Evolutionary conservation across 305 asterid genomes (phyloP).

Genomic region (Fraxinus latifolia): DNA sequence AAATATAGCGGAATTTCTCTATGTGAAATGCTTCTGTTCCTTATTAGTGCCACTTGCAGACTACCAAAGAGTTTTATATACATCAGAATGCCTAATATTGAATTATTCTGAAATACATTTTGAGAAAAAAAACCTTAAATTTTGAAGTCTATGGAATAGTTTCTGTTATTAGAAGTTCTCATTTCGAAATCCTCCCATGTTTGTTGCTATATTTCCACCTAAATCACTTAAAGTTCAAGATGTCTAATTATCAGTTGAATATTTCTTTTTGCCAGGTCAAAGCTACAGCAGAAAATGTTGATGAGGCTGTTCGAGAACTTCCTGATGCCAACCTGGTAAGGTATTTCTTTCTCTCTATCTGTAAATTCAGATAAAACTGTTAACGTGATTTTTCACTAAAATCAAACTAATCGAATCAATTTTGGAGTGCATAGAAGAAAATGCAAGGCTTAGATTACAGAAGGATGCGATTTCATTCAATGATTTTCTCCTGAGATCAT

Average conservation of each 20-base stretch:
- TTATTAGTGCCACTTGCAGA: background rate
- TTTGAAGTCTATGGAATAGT: background rate
- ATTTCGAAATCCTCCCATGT: background rate
- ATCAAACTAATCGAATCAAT: constrained; percentile 4
- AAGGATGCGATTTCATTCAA: constrained; percentile 2
- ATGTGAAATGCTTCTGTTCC: background rate
- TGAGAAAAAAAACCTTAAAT: background rate
- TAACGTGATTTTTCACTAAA: constrained; percentile 1
- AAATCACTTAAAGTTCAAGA: constrained; percentile 8
- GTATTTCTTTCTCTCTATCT: constrained; percentile 67
- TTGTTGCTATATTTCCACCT: background rate
- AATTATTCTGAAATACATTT: background rate
- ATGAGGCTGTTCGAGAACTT: constrained; percentile 94
- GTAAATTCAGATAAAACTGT: constrained; percentile 16
- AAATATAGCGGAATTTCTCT: background rate
- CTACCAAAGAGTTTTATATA: background rate
- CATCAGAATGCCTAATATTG: background rate
- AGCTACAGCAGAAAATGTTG: constrained; percentile 91
- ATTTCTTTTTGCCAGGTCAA: constrained; percentile 63
- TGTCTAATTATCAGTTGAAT: constrained; percentile 6
- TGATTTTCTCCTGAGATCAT: constrained; percentile 18
- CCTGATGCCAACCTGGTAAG: constrained; percentile 99
- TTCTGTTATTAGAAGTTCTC: background rate
- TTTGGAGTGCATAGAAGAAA: constrained; percentile 1
- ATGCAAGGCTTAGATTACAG: constrained; percentile 1